Evolutionary conservation across 371 early-diverging fungal species (phyloP).

Genomic region (Rhizopus microsporus): DNA sequence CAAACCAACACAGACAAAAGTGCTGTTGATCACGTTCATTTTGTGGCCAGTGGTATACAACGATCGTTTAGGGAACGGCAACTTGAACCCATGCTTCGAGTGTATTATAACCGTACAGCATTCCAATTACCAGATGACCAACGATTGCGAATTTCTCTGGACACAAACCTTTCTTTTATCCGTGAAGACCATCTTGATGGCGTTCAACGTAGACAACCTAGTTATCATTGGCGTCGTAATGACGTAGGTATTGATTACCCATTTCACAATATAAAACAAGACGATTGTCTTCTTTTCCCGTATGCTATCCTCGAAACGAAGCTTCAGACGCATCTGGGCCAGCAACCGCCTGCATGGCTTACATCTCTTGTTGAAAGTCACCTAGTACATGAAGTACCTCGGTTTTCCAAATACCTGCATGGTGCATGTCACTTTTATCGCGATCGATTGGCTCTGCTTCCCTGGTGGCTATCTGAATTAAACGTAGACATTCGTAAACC

Average conservation of each 20-base stretch:
- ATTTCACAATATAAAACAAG: constrained; percentile 77
- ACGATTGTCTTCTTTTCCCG: constrained; percentile 91
- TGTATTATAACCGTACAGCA: constrained; percentile 98
- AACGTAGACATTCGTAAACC: constrained; percentile 84
- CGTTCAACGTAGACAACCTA: constrained; percentile 25
- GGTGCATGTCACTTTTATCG: constrained; percentile 88
- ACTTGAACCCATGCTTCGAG: constrained; percentile 86
- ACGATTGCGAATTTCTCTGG: constrained; percentile 94
- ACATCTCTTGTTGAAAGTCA: constrained; percentile 80
- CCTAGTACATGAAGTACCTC: constrained; percentile 95
- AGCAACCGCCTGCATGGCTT: constrained; percentile 93
- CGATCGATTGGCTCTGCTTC: constrained; percentile 78
- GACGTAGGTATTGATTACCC: constrained; percentile 93
- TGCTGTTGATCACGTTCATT: constrained; percentile 67
- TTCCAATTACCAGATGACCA: constrained; percentile 99
- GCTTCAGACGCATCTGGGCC: constrained; percentile 90
- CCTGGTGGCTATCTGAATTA: constrained; percentile 97
- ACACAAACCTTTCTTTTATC: constrained; percentile 96
- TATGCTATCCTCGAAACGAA: constrained; percentile 98
- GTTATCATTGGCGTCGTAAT: constrained; percentile 90
- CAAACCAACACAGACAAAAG: constrained; percentile 37
- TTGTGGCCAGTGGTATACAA: constrained; percentile 84
- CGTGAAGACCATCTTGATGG: constrained; percentile 90
- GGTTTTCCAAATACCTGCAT: constrained; percentile 98
- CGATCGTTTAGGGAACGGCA: constrained; percentile 69